Evolutionary conservation across 1,139 yeast genomes (phyloP).

Genomic region (Casaregolazyma suthepensis): DNA sequence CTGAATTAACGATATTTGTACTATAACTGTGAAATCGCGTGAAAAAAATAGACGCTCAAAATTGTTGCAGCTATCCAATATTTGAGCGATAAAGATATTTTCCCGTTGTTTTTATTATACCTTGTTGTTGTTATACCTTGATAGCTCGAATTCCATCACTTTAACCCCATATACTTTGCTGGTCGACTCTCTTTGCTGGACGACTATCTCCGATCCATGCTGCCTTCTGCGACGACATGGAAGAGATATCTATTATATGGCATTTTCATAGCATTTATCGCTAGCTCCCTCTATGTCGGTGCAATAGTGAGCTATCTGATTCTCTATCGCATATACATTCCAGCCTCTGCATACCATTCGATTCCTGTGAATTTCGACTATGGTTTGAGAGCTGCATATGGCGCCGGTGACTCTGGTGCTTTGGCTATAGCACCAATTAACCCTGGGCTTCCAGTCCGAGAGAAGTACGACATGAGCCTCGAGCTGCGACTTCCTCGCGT

Average conservation of each 20-base stretch:
- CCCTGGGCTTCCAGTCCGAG: constrained; percentile 1
- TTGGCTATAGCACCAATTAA: constrained; percentile 1
- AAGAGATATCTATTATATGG: constrained; percentile 16
- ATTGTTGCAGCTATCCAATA: too few relatives aligned
- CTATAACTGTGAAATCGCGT: too few relatives aligned
- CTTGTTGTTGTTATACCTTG: too few relatives aligned
- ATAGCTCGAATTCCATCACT: too few relatives aligned
- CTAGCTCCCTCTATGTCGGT: constrained; percentile 12
- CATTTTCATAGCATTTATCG: constrained; percentile 7
- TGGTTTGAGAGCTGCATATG: constrained; percentile 1
- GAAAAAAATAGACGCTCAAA: too few relatives aligned
- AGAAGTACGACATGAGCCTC: constrained; percentile 13
- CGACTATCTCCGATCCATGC: neutral
- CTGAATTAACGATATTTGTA: too few relatives aligned
- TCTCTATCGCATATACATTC: constrained; percentile 23
- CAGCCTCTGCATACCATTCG: constrained; percentile 10
- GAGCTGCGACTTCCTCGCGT: constrained; percentile 30
- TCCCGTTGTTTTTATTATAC: too few relatives aligned
- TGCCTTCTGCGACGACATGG: neutral
- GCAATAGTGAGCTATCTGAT: constrained; percentile 21
- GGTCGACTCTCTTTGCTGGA: neutral
- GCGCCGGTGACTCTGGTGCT: neutral
- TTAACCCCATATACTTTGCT: neutral
- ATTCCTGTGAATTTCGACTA: constrained; percentile 6
- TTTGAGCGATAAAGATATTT: too few relatives aligned